Evolutionary conservation across 2,329 filamentous ascomycete species (phyloP).

Genomic region (Penicillium sclerotigenum): DNA sequence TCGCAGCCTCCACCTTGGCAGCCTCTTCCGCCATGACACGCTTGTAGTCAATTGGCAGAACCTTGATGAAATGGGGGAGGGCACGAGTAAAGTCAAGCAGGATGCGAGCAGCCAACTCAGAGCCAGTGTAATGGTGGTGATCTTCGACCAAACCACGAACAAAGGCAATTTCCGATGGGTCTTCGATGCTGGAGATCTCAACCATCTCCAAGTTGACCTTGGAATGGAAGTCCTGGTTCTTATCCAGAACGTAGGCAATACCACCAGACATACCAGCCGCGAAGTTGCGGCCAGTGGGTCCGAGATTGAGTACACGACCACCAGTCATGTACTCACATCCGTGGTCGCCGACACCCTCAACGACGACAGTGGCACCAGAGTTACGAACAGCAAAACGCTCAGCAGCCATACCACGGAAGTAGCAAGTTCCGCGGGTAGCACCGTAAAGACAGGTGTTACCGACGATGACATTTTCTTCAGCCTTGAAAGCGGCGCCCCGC

Average conservation of each 20-base stretch:
- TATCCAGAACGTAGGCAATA: conserved; percentile 91
- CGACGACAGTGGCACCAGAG: conserved; percentile 91
- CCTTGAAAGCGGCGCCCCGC: conserved; percentile 85
- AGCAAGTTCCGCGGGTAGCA: conserved; percentile 84
- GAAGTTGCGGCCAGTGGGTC: conserved; percentile 91
- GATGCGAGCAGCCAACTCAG: conserved; percentile 87
- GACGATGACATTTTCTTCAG: conserved; percentile 90
- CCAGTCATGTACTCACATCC: conserved; percentile 99
- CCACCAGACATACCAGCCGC: conserved; percentile 98
- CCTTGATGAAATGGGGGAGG: conserved; percentile 85
- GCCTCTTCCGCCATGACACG: conserved; percentile 83
- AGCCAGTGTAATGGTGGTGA: conserved; percentile 96
- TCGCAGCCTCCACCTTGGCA: conserved; percentile 77
- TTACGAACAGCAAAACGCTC: conserved; percentile 97
- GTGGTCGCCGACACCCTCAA: conserved; percentile 94
- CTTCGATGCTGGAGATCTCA: conserved; percentile 77
- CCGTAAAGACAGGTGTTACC: conserved; percentile 96
- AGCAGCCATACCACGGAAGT: conserved; percentile 94
- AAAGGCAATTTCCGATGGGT: conserved; percentile 84
- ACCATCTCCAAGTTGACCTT: conserved; percentile 99
- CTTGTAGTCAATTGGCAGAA: conserved; percentile 94
- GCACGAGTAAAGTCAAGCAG: conserved; percentile 93
- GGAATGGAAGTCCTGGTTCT: conserved; percentile 80
- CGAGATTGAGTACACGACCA: conserved; percentile 81
- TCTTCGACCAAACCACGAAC: conserved; percentile 90